Conservation (phyloP, 2,329 filamentous ascomycete species). For the Phaeosphaeria sp. region DNA sequence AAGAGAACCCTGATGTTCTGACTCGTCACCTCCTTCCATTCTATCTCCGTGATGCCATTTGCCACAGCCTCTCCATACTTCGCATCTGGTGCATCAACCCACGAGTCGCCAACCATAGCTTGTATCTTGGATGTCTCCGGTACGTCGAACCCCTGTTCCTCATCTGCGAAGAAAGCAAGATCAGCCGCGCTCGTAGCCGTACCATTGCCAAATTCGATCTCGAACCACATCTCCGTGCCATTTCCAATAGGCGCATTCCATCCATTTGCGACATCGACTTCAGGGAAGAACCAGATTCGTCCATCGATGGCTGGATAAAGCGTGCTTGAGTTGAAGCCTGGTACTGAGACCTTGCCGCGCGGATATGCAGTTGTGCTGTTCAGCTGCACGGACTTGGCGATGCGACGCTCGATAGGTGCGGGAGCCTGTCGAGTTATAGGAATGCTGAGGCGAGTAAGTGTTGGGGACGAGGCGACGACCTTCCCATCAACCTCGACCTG, state of each 20-base stretch:
- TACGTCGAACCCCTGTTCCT: slow-evolving; percentile 33
- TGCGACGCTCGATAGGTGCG: slow-evolving; percentile 34
- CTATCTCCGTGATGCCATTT: slow-evolving; percentile 48
- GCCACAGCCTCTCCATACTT: slow-evolving; percentile 33
- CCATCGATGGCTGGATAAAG: slow-evolving; percentile 51
- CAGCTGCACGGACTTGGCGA: slow-evolving; percentile 49
- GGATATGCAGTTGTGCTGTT: slow-evolving; percentile 38
- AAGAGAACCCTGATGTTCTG: slow-evolving; percentile 42
- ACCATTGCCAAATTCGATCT: slow-evolving; percentile 45
- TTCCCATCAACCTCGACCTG: slow-evolving; percentile 46
- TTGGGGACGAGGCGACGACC: slow-evolving; percentile 38
- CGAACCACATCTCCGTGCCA: slow-evolving; percentile 45
- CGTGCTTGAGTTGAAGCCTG: slow-evolving; percentile 24
- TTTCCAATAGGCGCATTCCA: slow-evolving; percentile 44
- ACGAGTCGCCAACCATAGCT: slow-evolving; percentile 18
- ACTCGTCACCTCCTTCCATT: slow-evolving; percentile 35
- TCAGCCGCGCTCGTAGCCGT: slow-evolving; percentile 42
- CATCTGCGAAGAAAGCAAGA: slow-evolving; percentile 47
- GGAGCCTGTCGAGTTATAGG: slow-evolving; percentile 26
- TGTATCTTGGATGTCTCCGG: slow-evolving; percentile 42
- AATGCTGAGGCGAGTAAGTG: slow-evolving; percentile 33
- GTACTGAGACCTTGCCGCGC: slow-evolving; percentile 38
- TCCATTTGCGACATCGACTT: slow-evolving; percentile 47
- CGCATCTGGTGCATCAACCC: slow-evolving; percentile 28
- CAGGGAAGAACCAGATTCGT: slow-evolving; percentile 49